These are phyloP conservation scores for Gossypium raimondii DNA, from an alignment of 345 rosid genomes.

Conservation along the genomic window DNA sequence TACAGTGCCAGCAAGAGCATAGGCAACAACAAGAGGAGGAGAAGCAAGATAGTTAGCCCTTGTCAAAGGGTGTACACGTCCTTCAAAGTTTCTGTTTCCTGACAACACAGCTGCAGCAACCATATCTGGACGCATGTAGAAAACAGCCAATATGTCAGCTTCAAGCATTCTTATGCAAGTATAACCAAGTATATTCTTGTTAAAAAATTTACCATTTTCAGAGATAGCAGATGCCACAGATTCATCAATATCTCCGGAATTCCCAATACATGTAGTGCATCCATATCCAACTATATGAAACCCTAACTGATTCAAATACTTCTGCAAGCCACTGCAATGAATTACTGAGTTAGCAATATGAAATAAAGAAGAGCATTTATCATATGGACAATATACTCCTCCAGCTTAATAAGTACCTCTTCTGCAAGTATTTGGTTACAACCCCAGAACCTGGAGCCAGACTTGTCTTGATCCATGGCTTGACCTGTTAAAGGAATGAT, in stretches of 20 bases:
- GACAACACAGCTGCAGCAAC: conserved; percentile 94
- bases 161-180: conserved; percentile 17
- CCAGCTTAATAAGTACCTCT: conserved; percentile 35
- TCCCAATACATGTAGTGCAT: conserved; percentile 93
- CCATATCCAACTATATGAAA: conserved; percentile 88
- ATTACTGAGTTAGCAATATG: conserved; percentile 17
- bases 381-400: background rate
- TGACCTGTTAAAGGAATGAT: conserved; percentile 41
- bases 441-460: conserved; percentile 98
- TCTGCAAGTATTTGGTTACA: conserved; percentile 79
- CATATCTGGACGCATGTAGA: conserved; percentile 41
- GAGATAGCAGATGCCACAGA: conserved; percentile 73
- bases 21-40: conserved; percentile 91
- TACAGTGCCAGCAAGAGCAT: conserved; percentile 94
- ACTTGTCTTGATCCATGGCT: conserved; percentile 87
- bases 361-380: background rate
- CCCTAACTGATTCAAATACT: conserved; percentile 71
- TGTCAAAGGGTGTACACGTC: conserved; percentile 86
- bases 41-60: conserved; percentile 96
- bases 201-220: conserved; percentile 50
- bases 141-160: conserved; percentile 11
- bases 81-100: conserved; percentile 90
- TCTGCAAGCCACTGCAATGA: conserved; percentile 67
- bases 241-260: conserved; percentile 87
- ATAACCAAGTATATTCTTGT: background rate